phyloP scores from a whole-genome alignment of 805 yeast species.

The Starmerella asiatica region DNA sequence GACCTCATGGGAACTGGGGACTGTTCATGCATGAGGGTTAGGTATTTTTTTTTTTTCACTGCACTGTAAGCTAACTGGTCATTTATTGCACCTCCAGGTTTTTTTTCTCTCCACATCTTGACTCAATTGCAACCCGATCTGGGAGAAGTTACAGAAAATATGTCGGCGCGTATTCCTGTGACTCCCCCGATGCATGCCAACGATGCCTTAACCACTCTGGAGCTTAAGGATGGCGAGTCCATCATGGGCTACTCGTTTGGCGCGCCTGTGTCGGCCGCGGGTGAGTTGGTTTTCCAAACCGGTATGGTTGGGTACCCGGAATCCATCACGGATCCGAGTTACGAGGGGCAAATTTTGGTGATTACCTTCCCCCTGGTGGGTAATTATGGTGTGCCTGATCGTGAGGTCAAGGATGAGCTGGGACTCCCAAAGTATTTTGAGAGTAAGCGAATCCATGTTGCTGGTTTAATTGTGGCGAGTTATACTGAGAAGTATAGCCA shows the following conservation, averaged over 20 bases:
- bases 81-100: too few relatives aligned
- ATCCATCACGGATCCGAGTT: constrained; percentile 94
- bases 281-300: constrained; percentile 97
- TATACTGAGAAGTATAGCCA: constrained; percentile 95
- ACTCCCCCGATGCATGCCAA: constrained; percentile 79
- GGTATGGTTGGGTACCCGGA: constrained; percentile 99
- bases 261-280: constrained; percentile 76
- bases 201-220: constrained; percentile 73
- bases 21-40: too few relatives aligned
- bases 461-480: constrained; percentile 92
- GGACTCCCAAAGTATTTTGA: constrained; percentile 85
- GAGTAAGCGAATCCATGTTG: constrained; percentile 81
- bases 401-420: constrained; percentile 57
- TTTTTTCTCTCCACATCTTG: too few relatives aligned
- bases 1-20: too few relatives aligned
- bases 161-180: constrained; percentile 51
- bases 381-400: constrained; percentile 97
- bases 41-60: background rate
- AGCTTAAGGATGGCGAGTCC: constrained; percentile 71
- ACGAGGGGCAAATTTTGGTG: constrained; percentile 92
- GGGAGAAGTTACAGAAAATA: constrained; percentile 1
- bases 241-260: constrained; percentile 96
- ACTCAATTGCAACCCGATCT: background rate
- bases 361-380: constrained; percentile 95
- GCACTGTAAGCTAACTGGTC: background rate